phyloP scores from a whole-genome alignment of 306 rosid genomes.

The Sophora flavescens region DNA sequence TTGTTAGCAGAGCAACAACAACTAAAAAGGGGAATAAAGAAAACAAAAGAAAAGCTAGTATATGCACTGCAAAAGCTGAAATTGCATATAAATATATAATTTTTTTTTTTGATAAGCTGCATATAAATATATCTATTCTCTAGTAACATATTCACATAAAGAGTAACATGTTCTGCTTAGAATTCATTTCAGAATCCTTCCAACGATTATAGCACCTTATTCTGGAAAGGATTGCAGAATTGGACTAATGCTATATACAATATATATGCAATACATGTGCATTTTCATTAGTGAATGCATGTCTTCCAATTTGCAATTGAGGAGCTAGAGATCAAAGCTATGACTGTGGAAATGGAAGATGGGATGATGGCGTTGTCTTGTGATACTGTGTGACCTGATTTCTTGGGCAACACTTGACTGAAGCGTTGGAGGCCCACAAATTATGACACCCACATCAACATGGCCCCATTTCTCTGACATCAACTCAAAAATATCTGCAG shows the following conservation, averaged over 20 bases:
- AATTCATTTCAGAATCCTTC: slow-evolving; percentile 16
- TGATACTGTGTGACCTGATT: slow-evolving; percentile 70
- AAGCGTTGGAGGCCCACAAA: slow-evolving; percentile 92
- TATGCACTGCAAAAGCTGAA: neutral
- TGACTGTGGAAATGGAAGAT: slow-evolving; percentile 93
- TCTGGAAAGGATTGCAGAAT: neutral
- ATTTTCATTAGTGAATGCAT: slow-evolving; percentile 19
- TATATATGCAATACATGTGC: neutral
- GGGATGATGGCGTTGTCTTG: slow-evolving; percentile 63
- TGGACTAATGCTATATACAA: slow-evolving; percentile 29
- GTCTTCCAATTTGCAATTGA: slow-evolving; percentile 10
- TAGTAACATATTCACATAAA: slow-evolving; percentile 30
- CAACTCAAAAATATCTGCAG: slow-evolving; percentile 71
- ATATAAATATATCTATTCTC: neutral
- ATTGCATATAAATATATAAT: neutral
- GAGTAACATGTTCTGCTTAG: slow-evolving; percentile 18
- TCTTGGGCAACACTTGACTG: slow-evolving; percentile 84
- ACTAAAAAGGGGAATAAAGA: neutral
- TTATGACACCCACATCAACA: slow-evolving; percentile 81
- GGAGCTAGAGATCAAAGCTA: slow-evolving; percentile 81
- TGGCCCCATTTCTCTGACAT: slow-evolving; percentile 71
- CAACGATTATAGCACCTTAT: slow-evolving; percentile 28
- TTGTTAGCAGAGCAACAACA: neutral
- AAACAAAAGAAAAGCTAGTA: neutral
- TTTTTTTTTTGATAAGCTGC: no score